Base-by-base conservation (phyloP, 23 red algal species). In the Gracilaria domingensis region DNA sequence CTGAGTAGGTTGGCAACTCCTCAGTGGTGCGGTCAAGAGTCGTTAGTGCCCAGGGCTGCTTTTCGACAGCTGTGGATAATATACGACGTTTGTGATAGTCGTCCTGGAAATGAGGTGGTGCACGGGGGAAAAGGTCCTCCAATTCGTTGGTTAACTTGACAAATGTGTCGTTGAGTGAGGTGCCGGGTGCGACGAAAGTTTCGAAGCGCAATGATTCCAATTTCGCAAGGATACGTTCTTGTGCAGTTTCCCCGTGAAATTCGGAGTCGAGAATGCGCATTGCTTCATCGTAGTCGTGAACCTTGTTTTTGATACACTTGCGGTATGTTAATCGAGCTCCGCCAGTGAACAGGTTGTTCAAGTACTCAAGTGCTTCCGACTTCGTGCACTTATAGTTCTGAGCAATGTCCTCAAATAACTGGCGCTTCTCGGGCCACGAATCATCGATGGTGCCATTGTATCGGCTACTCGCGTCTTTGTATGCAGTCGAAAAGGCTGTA, bases 301-400 rank as follows among this genome's bases (percentile, higher is more conserved):
- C 69, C 30, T 74, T n/a, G 12, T 23, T 23, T 16, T 74, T 74
- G 69, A 47, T 29, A 18, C 5, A 23, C 21, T 74, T 5, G 23
- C 35, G 20, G 40, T 11, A 74, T 12, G 18, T 47, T 74, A 20
- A 4, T 2, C 40, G 69, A 39, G 35, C 69, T 18, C 69, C 40
- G 12, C 69, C 69, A 26, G 69, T 74, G 69, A 74, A 74, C 18
- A 74, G 69, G 20, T 74, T 80, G 34, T 80, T 50, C 75, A 42
- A 21, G 21, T 32, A 57, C 5, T 32, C 17, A 11, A 57, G 51
- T 12, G 75, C 75, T 57, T 80, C 40, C 3, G 42, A 13, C 23
- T 48, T 57, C 8, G 37, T 38, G 26, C 42, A 51, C 3, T 51
- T 47, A 25, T 57, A 55, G 75, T 80, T 80, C 29, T 80, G 45